Evolutionary conservation across 495 filamentous ascomycete genomes (phyloP).

Genomic region (Xylaria bambusicola): DNA sequence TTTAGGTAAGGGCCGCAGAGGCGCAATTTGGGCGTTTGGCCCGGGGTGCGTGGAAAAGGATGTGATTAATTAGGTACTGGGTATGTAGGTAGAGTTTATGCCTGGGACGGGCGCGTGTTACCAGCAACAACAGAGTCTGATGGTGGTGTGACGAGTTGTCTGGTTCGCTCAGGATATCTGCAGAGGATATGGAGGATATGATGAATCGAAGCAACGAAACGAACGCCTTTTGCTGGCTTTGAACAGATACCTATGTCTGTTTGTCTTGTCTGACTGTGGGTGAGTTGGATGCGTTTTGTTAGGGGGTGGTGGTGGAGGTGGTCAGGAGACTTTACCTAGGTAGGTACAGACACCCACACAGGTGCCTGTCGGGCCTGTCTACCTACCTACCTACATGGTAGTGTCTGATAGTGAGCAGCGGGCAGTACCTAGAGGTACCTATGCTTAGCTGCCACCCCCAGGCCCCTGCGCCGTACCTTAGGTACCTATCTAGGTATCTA

Average conservation of each 20-base stretch:
- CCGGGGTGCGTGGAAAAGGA: neutral
- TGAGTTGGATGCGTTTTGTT: too few relatives aligned
- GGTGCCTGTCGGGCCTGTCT: too few relatives aligned
- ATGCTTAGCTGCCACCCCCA: too few relatives aligned
- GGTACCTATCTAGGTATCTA: too few relatives aligned
- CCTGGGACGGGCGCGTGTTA: neutral
- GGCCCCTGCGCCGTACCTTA: too few relatives aligned
- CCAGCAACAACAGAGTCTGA: neutral
- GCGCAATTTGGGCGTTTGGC: neutral
- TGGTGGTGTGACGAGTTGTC: too few relatives aligned
- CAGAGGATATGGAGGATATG: neutral
- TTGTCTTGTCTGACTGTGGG: neutral
- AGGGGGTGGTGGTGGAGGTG: neutral
- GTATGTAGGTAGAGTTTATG: neutral
- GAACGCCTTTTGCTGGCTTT: conserved; percentile 2
- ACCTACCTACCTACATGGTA: too few relatives aligned
- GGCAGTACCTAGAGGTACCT: too few relatives aligned
- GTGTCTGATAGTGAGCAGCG: too few relatives aligned
- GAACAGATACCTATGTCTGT: neutral
- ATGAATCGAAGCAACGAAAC: neutral
- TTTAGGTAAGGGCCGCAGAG: neutral
- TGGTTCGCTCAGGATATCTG: too few relatives aligned
- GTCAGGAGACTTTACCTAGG: neutral
- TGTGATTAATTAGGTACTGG: neutral
- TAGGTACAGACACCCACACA: too few relatives aligned